These are phyloP conservation scores for Kodamaea hsintzibuensis DNA, from an alignment of 805 yeast genomes.

Conservation along the genomic window DNA sequence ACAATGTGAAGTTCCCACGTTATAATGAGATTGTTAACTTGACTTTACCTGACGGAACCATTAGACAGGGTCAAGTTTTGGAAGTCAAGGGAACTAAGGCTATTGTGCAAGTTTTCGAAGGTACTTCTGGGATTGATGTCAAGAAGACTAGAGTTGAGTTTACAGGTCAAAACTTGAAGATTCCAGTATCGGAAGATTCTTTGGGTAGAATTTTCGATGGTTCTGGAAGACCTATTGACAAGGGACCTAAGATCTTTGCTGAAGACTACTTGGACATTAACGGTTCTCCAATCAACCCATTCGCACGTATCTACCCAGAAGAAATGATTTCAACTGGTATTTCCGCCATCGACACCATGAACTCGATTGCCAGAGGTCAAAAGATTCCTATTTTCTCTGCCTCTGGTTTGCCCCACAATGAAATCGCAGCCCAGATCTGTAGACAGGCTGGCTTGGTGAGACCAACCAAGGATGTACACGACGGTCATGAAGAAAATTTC, in stretches of 20 bases:
- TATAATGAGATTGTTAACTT: constrained; percentile 95
- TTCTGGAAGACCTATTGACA: constrained; percentile 97
- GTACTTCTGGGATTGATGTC: constrained; percentile 98
- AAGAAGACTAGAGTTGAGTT: constrained; percentile 96
- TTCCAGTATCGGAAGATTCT: constrained; percentile 95
- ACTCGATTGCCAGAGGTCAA: constrained; percentile 99
- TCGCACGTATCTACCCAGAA: constrained; percentile 97
- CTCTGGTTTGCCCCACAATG: constrained; percentile 98
- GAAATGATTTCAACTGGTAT: constrained; percentile 99
- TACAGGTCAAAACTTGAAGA: constrained; percentile 90
- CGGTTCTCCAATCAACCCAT: constrained; percentile 98
- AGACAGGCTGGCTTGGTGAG: constrained; percentile 99
- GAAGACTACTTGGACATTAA: constrained; percentile 98
- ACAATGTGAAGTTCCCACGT: constrained; percentile 55
- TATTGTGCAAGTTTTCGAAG: constrained; percentile 98
- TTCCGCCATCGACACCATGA: constrained; percentile 98
- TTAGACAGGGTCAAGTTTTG: constrained; percentile 95
- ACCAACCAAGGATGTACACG: constrained; percentile 99
- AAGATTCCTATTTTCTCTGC: constrained; percentile 99
- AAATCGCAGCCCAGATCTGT: constrained; percentile 99
- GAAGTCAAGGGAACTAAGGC: constrained; percentile 98
- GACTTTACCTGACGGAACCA: constrained; percentile 93
- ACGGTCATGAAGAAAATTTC: constrained; percentile 99
- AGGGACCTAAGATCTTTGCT: constrained; percentile 97
- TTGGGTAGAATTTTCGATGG: constrained; percentile 98